These are phyloP conservation scores for Lactifluus rugatus DNA, from an alignment of 768 basidiomycete genomes.

Conservation along the genomic window DNA sequence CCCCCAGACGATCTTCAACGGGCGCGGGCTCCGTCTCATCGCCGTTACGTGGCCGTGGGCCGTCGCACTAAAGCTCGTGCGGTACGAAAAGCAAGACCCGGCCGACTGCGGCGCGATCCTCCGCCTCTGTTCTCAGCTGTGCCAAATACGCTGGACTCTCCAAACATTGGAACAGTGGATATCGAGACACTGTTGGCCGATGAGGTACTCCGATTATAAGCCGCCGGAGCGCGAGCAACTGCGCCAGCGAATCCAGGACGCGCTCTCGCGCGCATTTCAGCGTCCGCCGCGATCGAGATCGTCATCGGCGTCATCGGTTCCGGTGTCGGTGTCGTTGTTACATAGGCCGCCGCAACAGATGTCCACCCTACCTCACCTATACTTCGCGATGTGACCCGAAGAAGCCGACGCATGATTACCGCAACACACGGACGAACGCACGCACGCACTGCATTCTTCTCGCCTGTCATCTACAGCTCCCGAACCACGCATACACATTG, in stretches of 20 bases:
- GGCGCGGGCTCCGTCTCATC: constrained; percentile 44
- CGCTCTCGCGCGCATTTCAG: constrained; percentile 1
- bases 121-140: constrained; percentile 46
- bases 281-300: not conserved
- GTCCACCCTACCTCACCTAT: not conserved
- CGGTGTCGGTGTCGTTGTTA: not conserved
- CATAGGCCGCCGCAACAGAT: not conserved
- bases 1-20: constrained; percentile 47
- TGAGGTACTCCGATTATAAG: constrained; percentile 48
- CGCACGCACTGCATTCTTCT: not conserved
- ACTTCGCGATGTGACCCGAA: not conserved
- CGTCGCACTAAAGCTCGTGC: constrained; percentile 61
- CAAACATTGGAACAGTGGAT: constrained; percentile 50
- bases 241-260: constrained; percentile 34
- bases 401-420: not conserved
- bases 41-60: constrained; percentile 66
- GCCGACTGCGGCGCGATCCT: constrained; percentile 59
- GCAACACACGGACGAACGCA: not conserved
- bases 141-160: constrained; percentile 46
- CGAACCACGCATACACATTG: not conserved
- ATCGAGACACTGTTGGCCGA: constrained; percentile 46
- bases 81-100: constrained; percentile 54
- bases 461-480: too few species aligned
- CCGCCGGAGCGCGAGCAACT: constrained; percentile 36
- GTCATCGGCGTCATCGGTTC: not conserved